These are phyloP conservation scores for Zelopaecilomyces penicillatus DNA, from an alignment of 2,329 filamentous ascomycete genomes.

Conservation along the genomic window DNA sequence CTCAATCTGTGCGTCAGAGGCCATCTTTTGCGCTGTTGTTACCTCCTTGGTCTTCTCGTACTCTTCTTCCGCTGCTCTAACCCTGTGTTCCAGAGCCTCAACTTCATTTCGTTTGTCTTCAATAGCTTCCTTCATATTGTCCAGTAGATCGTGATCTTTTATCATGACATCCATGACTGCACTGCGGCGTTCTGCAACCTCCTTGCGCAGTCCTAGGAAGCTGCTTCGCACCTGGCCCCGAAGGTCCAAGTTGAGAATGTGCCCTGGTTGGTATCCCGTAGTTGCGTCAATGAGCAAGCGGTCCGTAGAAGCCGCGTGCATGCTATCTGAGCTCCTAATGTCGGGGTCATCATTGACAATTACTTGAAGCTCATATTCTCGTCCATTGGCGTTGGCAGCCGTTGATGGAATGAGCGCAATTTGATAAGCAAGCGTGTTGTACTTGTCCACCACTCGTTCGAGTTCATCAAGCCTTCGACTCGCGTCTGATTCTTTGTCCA, in stretches of 20 bases:
- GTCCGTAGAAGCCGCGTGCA: conserved; percentile 43
- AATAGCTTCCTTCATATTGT: conserved; percentile 92
- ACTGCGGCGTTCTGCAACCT: conserved; percentile 83
- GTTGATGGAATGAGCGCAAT: conserved; percentile 81
- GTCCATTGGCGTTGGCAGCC: conserved; percentile 75
- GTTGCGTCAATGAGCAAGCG: conserved; percentile 72
- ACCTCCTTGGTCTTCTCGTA: conserved; percentile 88
- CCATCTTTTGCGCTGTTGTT: conserved; percentile 78
- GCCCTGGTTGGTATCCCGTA: conserved; percentile 82
- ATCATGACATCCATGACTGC: conserved; percentile 81
- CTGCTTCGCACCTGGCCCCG: conserved; percentile 72
- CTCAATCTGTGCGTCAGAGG: conserved; percentile 88
- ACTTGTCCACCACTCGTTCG: conserved; percentile 81
- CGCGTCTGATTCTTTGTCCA: conserved; percentile 83
- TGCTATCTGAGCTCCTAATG: conserved; percentile 46
- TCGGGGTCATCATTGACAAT: conserved; percentile 71
- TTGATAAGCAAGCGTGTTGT: conserved; percentile 91
- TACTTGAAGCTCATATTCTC: conserved; percentile 76
- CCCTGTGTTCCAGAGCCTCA: conserved; percentile 80
- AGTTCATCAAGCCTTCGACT: conserved; percentile 81
- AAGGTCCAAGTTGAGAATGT: conserved; percentile 83
- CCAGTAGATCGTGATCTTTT: conserved; percentile 87
- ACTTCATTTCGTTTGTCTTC: conserved; percentile 92
- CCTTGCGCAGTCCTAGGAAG: conserved; percentile 72
- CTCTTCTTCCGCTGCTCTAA: conserved; percentile 82